Base-by-base conservation (phyloP, 2,329 filamentous ascomycete species). In the Colletotrichum sp. region DNA sequence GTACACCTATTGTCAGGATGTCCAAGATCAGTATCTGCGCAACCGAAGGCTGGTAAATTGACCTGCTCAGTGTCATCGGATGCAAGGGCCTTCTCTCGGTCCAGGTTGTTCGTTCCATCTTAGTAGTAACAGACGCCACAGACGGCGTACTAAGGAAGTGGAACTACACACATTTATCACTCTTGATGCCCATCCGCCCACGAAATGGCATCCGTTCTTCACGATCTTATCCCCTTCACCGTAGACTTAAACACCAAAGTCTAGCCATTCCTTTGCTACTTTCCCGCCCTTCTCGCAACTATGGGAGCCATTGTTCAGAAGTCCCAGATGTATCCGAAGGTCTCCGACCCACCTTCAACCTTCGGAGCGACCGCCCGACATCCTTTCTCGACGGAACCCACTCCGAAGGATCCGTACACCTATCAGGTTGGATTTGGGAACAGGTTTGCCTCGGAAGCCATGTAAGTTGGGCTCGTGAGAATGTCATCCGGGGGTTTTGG, bases 351-450 rank as follows among this genome's bases (percentile, higher is more conserved):
- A 18, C 30, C 39, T 16, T 10, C 60, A 13, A 39, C 32, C n/a
- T 67, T 63, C 26, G 72, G 75, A 15, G 75, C 75, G 21, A 77
- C 67, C 32, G 77, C 74, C 21, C 79, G 77, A 57, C 69, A 75
- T 59, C 68, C 72, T 12, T 78, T 77, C 52, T 67, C 77, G 16
- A 78, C 73, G 18, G 63, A 60, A 15, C 16, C 78, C 24, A 60
- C 68, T 21, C 55, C 64, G 9, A 44, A 67, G 18, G 78, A 80
- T 71, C 79, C 79, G 32, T 79, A 80, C 52, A 68, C 57, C 67
- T 80, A 80, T 65, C 79, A 80, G 62, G 77, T 79, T 34, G 79
- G 79, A 44, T 79, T 79, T 75, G 79, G 78, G 15, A 80, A 79
- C 26, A 72, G 66, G 16, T 80, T 79, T 72, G 71, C 78, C 52